These are phyloP conservation scores for Chlamydomonas sp. DNA, from an alignment of 139 green algal species.

Conservation along the genomic window DNA sequence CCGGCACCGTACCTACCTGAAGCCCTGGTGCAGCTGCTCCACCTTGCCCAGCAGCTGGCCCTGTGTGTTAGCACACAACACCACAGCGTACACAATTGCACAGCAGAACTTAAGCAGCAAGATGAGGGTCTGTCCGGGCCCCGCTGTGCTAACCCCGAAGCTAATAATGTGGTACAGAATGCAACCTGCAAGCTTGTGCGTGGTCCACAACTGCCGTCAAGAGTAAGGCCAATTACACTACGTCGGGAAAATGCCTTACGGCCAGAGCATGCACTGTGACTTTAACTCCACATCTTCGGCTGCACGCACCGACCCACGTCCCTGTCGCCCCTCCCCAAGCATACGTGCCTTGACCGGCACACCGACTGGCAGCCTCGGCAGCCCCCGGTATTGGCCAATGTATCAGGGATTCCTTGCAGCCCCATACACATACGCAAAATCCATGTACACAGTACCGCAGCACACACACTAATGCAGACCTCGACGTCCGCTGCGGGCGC, in stretches of 20 bases:
- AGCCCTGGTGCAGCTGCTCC: slow-evolving; percentile 31
- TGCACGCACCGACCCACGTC: not conserved
- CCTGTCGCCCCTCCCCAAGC: not conserved
- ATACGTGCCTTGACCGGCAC: not conserved
- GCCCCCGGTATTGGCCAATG: not conserved
- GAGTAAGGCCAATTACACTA: too few species aligned
- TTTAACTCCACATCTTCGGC: too few species aligned
- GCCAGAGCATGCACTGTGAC: too few species aligned
- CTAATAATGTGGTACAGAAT: too few species aligned
- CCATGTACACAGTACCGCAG: not conserved
- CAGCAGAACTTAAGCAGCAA: not conserved
- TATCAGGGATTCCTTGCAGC: not conserved
- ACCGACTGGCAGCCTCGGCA: not conserved
- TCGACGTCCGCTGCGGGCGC: slow-evolving; percentile 31
- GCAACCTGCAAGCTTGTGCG: too few species aligned
- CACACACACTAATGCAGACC: not conserved
- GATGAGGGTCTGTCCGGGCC: not conserved
- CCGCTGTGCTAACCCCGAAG: not conserved
- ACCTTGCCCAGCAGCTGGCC: slow-evolving; percentile 35
- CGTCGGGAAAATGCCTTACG: too few species aligned
- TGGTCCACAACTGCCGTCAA: too few species aligned
- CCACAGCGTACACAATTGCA: not conserved
- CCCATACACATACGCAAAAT: not conserved
- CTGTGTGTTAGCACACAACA: not conserved
- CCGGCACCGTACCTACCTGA: slow-evolving; percentile 7